Evolutionary conservation across 305 asterid genomes (phyloP), one percentile per base, ranked within the genome.

Genomic region (Ilex paraguariensis): DNA sequence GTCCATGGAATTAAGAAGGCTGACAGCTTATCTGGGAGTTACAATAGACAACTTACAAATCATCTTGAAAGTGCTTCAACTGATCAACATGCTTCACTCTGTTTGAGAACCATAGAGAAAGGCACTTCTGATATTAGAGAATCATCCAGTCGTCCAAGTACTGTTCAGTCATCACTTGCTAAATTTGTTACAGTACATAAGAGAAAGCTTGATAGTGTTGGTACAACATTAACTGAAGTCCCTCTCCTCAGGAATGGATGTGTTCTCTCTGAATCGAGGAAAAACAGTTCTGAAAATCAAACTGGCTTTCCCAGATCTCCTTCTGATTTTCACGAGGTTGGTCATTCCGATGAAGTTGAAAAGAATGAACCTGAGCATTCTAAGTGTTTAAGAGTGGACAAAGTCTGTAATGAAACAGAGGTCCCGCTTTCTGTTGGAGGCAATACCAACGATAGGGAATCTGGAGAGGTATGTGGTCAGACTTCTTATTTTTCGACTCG

Each of bases 181-280:
- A 90, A 79, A 64, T 90, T 84, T 76, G 88, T 93, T 56, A 62
- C 74, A 6, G 79, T 82, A 53, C 82, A 76, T 77, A 93, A 94
- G 95, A 82, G 99, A 83, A 90, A 94, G 74, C 95, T 78, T 71
- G 97, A 90, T 70, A 63, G 66, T 72, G 62, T 73, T 67, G 85
- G 80, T 73, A 80, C 80, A 57, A 76, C 83, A 40, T 73, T 94
- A 65, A 86, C 97, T 72, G 99, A 94, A 77, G 72, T 81, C 57
- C 97, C 99, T 31, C 75, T 94, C 59, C 97, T 90, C 64, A 82
- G 99, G 83, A 84, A 71, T 70, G 83, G 87, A 71, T 81, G 77
- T 64, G 32, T 66, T 59, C 46, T 44, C 39, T 59, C 67, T 67
- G 71, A 76, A 66, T 75, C 71, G 60, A 70, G 63, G 49, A 88